A percentile compares a stretch with the other conserved stretches of the same genome.
Conservation (phyloP, 2,329 filamentous ascomycete genomes). For the Drechslerella stenobrocha region DNA sequence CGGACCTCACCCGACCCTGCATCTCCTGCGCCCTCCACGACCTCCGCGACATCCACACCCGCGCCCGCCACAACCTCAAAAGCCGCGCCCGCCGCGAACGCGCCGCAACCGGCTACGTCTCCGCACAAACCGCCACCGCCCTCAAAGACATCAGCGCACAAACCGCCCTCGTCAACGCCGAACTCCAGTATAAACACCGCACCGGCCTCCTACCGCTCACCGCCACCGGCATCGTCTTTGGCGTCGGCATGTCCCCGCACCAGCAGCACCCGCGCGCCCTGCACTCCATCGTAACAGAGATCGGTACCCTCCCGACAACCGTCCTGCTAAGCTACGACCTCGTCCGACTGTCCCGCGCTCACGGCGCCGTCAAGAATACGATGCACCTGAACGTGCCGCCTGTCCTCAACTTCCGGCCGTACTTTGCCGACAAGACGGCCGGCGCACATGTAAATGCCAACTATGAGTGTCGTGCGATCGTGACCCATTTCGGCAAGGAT, state of each 20-base stretch:
- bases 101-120: not conserved
- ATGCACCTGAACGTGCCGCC: constrained; percentile 9
- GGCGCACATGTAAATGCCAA: not conserved
- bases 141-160: not conserved
- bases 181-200: not conserved
- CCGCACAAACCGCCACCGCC: not conserved
- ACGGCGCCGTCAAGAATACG: not conserved
- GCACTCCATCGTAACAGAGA: not conserved
- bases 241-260: not conserved
- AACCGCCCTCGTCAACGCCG: not conserved
- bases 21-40: constrained; percentile 20
- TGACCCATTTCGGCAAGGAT: constrained; percentile 7
- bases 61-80: not conserved
- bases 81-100: not conserved
- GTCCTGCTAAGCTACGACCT: constrained; percentile 18
- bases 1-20: not conserved
- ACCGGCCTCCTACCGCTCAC: not conserved
- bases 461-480: constrained; percentile 19
- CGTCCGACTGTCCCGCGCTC: not conserved
- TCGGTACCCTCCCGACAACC: constrained; percentile 10
- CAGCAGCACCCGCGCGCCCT: not conserved
- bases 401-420: constrained; percentile 7
- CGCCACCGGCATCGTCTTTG: not conserved
- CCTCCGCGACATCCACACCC: constrained; percentile 6
- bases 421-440: constrained; percentile 14